Evolutionary conservation across 768 basidiomycete species (phyloP).

Genomic region (Lentinula sp.): DNA sequence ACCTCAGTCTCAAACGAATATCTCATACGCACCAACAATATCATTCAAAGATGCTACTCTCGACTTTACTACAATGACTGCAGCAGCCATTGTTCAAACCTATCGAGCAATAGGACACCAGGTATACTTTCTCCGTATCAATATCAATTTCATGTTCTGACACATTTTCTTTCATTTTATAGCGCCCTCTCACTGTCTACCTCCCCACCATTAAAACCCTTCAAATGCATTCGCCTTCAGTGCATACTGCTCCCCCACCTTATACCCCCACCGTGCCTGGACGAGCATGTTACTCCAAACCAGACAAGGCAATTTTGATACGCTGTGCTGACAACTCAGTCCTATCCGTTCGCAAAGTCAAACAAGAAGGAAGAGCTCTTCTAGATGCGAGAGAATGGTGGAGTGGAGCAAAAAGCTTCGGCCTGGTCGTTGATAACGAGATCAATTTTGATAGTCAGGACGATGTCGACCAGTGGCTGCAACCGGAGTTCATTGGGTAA

Average conservation of each 20-base stretch:
- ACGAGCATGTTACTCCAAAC: constrained; percentile 34
- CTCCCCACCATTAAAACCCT: constrained; percentile 26
- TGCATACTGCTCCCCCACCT: constrained; percentile 8
- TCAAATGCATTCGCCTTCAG: constrained; percentile 32
- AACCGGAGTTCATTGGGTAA: background rate
- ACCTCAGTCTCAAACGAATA: constrained; percentile 36
- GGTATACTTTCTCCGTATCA: constrained; percentile 21
- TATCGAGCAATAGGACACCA: constrained; percentile 70
- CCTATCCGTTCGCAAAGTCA: constrained; percentile 49
- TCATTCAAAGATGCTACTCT: constrained; percentile 43
- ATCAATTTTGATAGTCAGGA: constrained; percentile 4
- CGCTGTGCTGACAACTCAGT: constrained; percentile 49
- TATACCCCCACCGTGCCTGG: constrained; percentile 26
- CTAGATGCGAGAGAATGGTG: constrained; percentile 67
- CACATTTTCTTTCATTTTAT: background rate
- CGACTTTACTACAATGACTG: constrained; percentile 53
- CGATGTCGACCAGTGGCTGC: constrained; percentile 2
- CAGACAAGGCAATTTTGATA: constrained; percentile 36
- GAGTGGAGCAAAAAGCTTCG: constrained; percentile 53
- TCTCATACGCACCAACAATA: constrained; percentile 56
- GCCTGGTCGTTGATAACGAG: constrained; percentile 13
- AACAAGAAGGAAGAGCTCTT: constrained; percentile 53
- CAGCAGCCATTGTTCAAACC: constrained; percentile 44
- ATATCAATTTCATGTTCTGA: background rate
- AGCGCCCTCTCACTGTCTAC: constrained; percentile 29